Percentiles rank a stretch among this genome's conserved stretches.
These are phyloP conservation scores for Colletotrichum lini DNA, from an alignment of 2,329 filamentous ascomycete genomes.

Conservation along the genomic window DNA sequence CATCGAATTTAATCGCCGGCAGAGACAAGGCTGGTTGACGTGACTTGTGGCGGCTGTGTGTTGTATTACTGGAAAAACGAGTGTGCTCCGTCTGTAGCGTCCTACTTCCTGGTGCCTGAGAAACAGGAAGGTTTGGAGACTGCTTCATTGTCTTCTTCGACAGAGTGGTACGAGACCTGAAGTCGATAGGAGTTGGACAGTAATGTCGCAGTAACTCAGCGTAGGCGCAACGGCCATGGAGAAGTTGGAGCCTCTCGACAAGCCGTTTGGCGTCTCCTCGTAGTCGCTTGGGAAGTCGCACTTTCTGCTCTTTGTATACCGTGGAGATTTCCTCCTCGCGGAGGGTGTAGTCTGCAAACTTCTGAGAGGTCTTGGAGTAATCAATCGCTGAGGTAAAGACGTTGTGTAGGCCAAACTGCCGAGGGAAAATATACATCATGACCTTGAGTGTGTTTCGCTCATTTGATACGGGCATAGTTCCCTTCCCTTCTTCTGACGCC, in stretches of 20 bases:
- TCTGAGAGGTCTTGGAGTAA: conserved; percentile 75
- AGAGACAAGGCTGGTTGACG: background rate
- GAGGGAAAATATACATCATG: conserved; percentile 94
- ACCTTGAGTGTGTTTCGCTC: conserved; percentile 74
- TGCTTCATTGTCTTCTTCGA: conserved; percentile 16
- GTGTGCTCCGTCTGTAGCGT: background rate
- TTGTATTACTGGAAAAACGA: background rate
- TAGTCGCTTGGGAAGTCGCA: conserved; percentile 74
- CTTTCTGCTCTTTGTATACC: conserved; percentile 50
- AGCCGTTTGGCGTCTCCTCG: conserved; percentile 73
- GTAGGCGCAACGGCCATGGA: conserved; percentile 85
- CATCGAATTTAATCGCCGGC: conserved; percentile 58
- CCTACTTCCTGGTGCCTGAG: background rate
- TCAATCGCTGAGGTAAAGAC: conserved; percentile 85
- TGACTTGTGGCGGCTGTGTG: conserved; percentile 1
- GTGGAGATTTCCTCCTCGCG: conserved; percentile 84
- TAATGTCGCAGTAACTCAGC: conserved; percentile 83
- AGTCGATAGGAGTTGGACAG: conserved; percentile 70
- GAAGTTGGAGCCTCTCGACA: conserved; percentile 76
- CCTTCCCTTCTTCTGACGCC: background rate
- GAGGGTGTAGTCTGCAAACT: conserved; percentile 86
- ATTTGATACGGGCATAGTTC: conserved; percentile 47
- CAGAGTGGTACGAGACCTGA: conserved; percentile 11
- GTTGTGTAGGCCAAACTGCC: conserved; percentile 92
- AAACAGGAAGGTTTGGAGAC: background rate